phyloP scores from a whole-genome alignment of 164 flowering plant species.

The Platanus orientalis region DNA sequence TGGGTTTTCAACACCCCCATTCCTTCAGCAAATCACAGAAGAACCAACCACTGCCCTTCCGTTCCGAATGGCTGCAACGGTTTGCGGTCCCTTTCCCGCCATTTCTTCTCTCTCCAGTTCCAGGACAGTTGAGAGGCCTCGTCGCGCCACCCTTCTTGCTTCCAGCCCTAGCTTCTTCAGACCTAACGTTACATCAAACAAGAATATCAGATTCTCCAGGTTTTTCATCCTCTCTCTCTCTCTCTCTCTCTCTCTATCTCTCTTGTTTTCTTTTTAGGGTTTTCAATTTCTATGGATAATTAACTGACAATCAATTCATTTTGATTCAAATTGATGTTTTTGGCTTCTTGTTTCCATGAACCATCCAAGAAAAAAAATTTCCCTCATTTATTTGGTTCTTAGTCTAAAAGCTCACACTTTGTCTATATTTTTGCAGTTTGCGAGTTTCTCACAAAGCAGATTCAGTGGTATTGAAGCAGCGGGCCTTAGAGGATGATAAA shows the following conservation, averaged over 20 bases:
- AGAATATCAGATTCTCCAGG: background rate
- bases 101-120: background rate
- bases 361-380: too few relatives aligned
- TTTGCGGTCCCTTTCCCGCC: background rate
- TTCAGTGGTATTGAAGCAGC: background rate
- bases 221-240: background rate
- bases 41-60: too few relatives aligned
- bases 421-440: background rate
- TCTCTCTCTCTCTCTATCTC: background rate
- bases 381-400: background rate
- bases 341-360: too few relatives aligned
- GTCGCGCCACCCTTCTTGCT: background rate
- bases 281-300: too few relatives aligned
- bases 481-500: background rate
- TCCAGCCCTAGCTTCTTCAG: background rate
- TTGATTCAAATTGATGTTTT: too few relatives aligned
- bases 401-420: background rate
- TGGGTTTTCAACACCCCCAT: too few relatives aligned
- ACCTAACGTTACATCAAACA: background rate
- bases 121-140: background rate
- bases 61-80: background rate
- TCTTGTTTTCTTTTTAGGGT: background rate
- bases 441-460: background rate
- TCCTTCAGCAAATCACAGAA: too few relatives aligned
- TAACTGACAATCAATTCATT: too few relatives aligned